Evolutionary conservation across 2,329 filamentous ascomycete genomes (phyloP), one percentile per base, ranked within the genome.

Genomic region (Aspergillus sp.): DNA sequence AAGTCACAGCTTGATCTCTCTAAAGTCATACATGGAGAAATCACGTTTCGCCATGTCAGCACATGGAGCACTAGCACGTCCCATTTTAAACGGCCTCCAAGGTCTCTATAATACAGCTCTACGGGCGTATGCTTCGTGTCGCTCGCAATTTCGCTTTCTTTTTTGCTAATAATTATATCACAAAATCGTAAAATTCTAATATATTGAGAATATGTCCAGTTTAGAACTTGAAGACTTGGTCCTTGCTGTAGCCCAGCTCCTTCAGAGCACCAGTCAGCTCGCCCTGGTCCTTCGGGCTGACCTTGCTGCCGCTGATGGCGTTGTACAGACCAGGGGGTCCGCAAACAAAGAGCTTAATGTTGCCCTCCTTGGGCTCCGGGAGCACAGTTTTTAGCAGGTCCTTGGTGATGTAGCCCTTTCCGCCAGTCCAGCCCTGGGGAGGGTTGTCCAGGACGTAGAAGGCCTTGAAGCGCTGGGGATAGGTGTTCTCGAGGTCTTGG

Each of bases 141-240:
- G 19, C 19, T 19, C 19, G 19, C 19, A 19, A 32, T 32, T 6
- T 32, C 30, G 30, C 30, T 32, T 32, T 32, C 8, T 9, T 6
- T 9, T 9, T 6, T 6, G 30, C 5, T 1, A 32, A 32, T 32
- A 9, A 5, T 26, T 27, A 28, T 39, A 5, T 28, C 36, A 39
- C 36, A 28, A 9, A 39, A 26, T 26, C 19, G 27, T 39, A 26
- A 28, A 36, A 19, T 39, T 30, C 34, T 39, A 29, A 44, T 30
- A 27, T 8, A 26, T 26, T 39, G 5, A 39, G 5, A 7, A 6
- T 8, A 39, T 12, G 10, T n/a, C 28, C 26, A 40, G 35, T n/a
- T 30, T 82, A 95, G 63, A 95, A 94, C 79, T 97, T 97, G 77
- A 88, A 95, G 33, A 97, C 90, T 75, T 97, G 93, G 49, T 97